A percentile compares a stretch with the other conserved stretches of the same genome.
Evolutionary conservation across 805 yeast genomes (phyloP).

Genomic region (Myxozyma lipomycoides): DNA sequence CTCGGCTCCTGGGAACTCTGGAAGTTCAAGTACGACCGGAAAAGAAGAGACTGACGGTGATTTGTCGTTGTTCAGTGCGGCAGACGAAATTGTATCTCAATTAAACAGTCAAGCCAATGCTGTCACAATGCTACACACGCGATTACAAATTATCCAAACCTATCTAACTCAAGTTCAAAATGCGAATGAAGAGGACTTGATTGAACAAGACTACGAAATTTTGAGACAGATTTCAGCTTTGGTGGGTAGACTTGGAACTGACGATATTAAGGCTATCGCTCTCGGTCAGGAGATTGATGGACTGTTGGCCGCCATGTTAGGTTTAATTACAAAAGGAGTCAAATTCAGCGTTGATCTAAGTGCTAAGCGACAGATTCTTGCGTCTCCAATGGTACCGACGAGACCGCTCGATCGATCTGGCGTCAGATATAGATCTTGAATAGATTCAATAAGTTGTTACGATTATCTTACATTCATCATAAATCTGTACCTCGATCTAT

Average conservation of each 20-base stretch:
- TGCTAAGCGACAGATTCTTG: conserved; percentile 21
- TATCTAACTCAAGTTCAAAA: conserved; percentile 27
- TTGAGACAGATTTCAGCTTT: conserved; percentile 29
- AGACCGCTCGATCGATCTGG: no score
- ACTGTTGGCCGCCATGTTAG: conserved; percentile 30
- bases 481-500: conserved; percentile 1
- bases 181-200: conserved; percentile 10
- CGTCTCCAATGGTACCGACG: neutral
- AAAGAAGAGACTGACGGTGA: neutral
- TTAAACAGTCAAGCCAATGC: conserved; percentile 31
- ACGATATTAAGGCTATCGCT: conserved; percentile 9
- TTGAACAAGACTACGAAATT: conserved; percentile 24
- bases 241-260: conserved; percentile 24
- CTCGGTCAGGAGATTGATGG: conserved; percentile 30
- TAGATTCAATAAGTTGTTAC: no score
- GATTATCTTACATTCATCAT: neutral
- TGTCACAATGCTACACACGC: conserved; percentile 29
- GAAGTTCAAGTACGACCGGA: neutral
- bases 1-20: neutral
- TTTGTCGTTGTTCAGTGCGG: neutral
- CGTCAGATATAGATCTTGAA: neutral
- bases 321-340: conserved; percentile 31
- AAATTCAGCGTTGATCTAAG: conserved; percentile 24
- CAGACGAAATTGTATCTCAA: conserved; percentile 22
- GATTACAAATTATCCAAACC: conserved; percentile 24